Evolutionary conservation across 805 yeast species (phyloP).

Genomic region (Isabelozyma heimii): DNA sequence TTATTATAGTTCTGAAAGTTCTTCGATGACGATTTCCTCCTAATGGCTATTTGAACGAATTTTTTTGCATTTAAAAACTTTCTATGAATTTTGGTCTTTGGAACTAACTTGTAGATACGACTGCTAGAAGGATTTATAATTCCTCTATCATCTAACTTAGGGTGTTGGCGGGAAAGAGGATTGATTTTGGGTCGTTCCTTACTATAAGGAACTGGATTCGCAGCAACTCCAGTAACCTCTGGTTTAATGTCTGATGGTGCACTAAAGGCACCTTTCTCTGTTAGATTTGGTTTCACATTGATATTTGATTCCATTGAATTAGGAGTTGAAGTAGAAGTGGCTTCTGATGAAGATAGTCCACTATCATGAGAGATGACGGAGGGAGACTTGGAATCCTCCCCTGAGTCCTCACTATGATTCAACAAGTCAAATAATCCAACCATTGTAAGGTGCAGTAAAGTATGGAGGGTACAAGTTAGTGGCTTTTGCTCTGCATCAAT

Average conservation of each 20-base stretch:
- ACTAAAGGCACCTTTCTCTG: too few relatives aligned
- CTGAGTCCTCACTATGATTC: not conserved
- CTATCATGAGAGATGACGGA: not conserved
- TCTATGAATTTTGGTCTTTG: slow-evolving; percentile 4
- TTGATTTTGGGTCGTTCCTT: not conserved
- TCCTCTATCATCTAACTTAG: not conserved
- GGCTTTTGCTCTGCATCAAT: not conserved
- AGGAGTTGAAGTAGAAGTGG: not conserved
- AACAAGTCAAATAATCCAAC: not conserved
- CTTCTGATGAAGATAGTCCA: not conserved
- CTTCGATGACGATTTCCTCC: slow-evolving; percentile 24
- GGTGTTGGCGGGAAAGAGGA: not conserved
- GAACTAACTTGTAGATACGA: slow-evolving; percentile 3
- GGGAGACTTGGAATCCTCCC: not conserved
- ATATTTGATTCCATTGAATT: not conserved
- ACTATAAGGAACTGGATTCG: not conserved
- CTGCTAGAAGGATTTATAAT: not conserved
- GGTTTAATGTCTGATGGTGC: too few relatives aligned
- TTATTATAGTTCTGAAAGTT: slow-evolving; percentile 8
- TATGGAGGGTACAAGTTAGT: too few relatives aligned
- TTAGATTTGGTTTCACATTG: not conserved
- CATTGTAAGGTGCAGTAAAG: not conserved
- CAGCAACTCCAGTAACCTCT: too few relatives aligned
- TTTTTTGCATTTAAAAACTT: slow-evolving; percentile 8
- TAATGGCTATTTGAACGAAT: slow-evolving; percentile 28